Base-by-base conservation (phyloP, 768 basidiomycete species). In the Lenzites betulinus region DNA sequence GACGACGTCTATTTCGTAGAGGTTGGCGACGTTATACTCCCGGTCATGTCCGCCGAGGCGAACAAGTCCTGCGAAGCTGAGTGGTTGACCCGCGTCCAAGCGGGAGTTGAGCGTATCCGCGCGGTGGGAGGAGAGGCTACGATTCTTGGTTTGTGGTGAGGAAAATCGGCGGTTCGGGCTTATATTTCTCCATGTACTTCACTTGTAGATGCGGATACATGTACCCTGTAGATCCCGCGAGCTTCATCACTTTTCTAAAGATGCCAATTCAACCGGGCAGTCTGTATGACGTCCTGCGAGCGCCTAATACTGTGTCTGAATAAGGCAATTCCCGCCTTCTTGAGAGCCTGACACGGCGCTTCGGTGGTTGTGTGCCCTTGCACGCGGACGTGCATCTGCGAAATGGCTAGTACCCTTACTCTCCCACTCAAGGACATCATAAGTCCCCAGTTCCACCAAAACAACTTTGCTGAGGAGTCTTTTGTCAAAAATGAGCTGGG, bases 381-480 rank as follows among this genome's bases (percentile, higher is more conserved):
- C 50, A 15, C 55, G 28, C 56, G 16, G 48, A 58, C 56, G 42
- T 54, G 60, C 48, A 54, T n/a, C 43, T 33, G 16, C 56, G 58
- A 59, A 60, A 64, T 66, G 62, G 56, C 62, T 56, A 54, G 66
- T 35, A 55, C 64, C 11, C 55, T 57, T 30, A 49, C 66, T 43
- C 69, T 70, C 60, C 71, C 73, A 12, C 70, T 77, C 46, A 67
- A 71, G 55, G 91, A 93, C 73, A 77, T 93, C 62, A 81, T 98
- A 49, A 76, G 87, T 64, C 95, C 95, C 1, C 94, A 96, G 69
- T 95, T 97, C 71, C 94, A 97, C 74, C 95, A 98, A 73, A 92
- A 94, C 64, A 91, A 92, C 73, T 88, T 97, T 58, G 78, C 84
- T 43, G 87, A 90, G 57, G 95, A 98, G 71, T 69, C 78, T 3